A percentile compares a stretch with the other conserved stretches of the same genome.
phyloP scores from a whole-genome alignment of 2,329 filamentous ascomycete genomes.

The Fusarium annulatum region DNA sequence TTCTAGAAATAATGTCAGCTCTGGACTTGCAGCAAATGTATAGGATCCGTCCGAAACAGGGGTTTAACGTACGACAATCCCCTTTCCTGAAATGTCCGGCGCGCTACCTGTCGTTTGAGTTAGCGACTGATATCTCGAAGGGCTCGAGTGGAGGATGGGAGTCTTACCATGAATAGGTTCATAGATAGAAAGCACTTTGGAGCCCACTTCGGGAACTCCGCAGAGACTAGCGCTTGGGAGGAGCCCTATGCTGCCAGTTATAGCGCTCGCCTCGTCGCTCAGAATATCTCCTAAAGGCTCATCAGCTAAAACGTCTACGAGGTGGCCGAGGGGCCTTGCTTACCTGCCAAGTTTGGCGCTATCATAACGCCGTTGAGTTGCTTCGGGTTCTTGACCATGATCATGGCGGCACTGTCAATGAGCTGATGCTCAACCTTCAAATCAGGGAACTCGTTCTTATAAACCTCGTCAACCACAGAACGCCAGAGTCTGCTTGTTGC shows the following conservation, averaged over 20 bases:
- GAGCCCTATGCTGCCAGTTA: conserved; percentile 89
- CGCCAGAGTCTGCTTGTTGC: conserved; percentile 92
- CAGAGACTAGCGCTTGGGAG: conserved; percentile 88
- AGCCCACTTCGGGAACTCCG: conserved; percentile 86
- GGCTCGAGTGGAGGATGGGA: background rate
- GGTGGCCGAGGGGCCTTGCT: background rate
- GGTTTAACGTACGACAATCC: conserved; percentile 69
- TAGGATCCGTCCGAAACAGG: background rate
- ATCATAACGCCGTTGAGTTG: conserved; percentile 90
- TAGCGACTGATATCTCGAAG: background rate
- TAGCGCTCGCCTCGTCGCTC: conserved; percentile 93
- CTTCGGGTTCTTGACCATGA: conserved; percentile 94
- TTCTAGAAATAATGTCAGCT: conserved; percentile 51
- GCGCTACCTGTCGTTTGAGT: conserved; percentile 29
- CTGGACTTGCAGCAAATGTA: background rate
- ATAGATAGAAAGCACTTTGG: conserved; percentile 91
- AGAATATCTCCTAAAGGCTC: conserved; percentile 88
- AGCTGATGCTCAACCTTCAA: conserved; percentile 88
- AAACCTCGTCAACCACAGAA: conserved; percentile 85
- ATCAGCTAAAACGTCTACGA: background rate
- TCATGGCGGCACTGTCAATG: conserved; percentile 96
- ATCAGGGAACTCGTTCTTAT: conserved; percentile 89
- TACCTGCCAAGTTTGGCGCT: conserved; percentile 78
- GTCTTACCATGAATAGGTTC: conserved; percentile 91
- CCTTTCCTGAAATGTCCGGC: conserved; percentile 85